Evolutionary conservation across 1,284 basidiomycete species (phyloP).

Genomic region (Cryptococcus sp.): DNA sequence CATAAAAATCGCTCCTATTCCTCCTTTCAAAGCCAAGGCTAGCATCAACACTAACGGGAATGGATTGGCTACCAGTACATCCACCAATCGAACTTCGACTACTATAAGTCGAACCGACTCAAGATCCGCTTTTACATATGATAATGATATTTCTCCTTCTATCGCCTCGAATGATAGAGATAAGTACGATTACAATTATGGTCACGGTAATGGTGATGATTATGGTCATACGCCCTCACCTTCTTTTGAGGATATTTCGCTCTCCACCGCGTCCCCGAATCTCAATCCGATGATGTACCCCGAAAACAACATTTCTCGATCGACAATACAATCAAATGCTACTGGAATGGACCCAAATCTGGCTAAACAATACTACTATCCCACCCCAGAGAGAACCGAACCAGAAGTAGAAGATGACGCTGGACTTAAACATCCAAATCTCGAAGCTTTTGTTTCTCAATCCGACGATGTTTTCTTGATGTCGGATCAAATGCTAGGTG

Average conservation of each 20-base stretch:
- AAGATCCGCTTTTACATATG: conserved; percentile 21
- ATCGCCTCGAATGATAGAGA: neutral
- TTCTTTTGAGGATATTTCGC: conserved; percentile 31
- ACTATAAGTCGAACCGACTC: conserved; percentile 14
- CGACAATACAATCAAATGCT: neutral
- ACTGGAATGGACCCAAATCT: no score
- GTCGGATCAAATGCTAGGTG: conserved; percentile 35
- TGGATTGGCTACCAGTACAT: conserved; percentile 2
- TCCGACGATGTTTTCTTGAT: conserved; percentile 28
- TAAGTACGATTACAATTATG: no score
- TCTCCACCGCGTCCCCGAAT: no score
- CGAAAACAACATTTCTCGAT: neutral
- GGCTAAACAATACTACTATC: neutral
- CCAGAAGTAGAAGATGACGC: neutral
- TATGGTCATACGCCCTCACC: neutral
- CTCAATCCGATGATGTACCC: no score
- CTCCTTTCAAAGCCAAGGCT: no score
- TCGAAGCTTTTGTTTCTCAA: conserved; percentile 1
- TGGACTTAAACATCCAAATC: conserved; percentile 4
- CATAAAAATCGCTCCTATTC: no score
- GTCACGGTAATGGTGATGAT: neutral
- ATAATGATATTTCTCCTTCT: conserved; percentile 11
- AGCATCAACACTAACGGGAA: no score
- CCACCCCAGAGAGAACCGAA: neutral
- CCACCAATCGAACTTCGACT: conserved; percentile 8